Evolutionary conservation across 2,329 filamentous ascomycete genomes (phyloP).

Genomic region (Colletotrichum acutatum): DNA sequence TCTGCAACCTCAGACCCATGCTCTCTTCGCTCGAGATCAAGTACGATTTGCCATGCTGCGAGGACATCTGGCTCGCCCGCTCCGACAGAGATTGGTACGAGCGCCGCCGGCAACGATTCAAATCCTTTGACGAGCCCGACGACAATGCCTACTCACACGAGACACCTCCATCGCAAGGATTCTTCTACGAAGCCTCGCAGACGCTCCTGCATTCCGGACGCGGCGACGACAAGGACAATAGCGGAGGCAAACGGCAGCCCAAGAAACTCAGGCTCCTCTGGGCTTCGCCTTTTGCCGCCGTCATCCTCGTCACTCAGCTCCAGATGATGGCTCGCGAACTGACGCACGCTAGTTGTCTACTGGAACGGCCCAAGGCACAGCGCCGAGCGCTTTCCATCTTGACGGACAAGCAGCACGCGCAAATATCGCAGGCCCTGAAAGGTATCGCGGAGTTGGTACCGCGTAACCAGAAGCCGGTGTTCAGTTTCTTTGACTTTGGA

Average conservation of each 20-base stretch:
- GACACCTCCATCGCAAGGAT: constrained; percentile 12
- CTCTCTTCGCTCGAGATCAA: constrained; percentile 25
- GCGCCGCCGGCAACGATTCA: constrained; percentile 13
- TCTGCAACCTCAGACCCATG: constrained; percentile 24
- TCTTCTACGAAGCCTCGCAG: constrained; percentile 21
- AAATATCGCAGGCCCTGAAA: constrained; percentile 12
- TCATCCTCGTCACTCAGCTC: constrained; percentile 21
- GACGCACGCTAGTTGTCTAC: constrained; percentile 17
- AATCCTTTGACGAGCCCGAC: constrained; percentile 23
- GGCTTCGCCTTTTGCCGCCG: constrained; percentile 19
- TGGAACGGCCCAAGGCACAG: constrained; percentile 14
- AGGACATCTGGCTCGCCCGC: constrained; percentile 21
- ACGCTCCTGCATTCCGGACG: constrained; percentile 4
- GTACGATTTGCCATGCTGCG: constrained; percentile 23
- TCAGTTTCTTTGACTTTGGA: constrained; percentile 26
- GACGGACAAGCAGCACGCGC: constrained; percentile 22
- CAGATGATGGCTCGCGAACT: constrained; percentile 26
- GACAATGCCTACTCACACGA: constrained; percentile 16
- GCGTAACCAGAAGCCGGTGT: constrained; percentile 6
- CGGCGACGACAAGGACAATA: background rate
- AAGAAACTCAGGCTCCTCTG: constrained; percentile 16
- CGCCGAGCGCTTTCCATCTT: constrained; percentile 13
- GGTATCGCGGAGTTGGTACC: constrained; percentile 16
- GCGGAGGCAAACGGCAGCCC: background rate
- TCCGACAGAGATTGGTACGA: constrained; percentile 16